Percentiles rank a stretch among this genome's conserved stretches.
Evolutionary conservation across 805 yeast species (phyloP).

Genomic region (Zygotorulaspora chibaensis): DNA sequence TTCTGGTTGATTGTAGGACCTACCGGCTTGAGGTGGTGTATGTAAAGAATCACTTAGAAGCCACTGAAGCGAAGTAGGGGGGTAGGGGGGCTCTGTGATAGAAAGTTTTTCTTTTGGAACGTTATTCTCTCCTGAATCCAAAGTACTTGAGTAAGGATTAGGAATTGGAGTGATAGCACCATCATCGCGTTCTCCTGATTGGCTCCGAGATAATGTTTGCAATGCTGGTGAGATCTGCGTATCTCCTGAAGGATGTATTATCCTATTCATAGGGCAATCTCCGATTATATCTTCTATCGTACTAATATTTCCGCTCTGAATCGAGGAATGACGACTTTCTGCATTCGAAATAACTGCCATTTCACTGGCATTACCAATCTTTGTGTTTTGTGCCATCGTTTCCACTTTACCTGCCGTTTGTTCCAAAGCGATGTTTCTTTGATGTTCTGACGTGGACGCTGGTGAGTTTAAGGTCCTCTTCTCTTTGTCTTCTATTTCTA

Average conservation of each 20-base stretch:
- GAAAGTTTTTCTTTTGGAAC: background rate
- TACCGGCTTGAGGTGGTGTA: conserved; percentile 1
- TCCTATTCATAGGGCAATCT: background rate
- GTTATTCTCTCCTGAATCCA: background rate
- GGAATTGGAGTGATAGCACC: background rate
- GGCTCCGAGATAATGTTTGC: background rate
- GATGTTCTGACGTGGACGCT: background rate
- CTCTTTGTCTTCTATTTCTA: background rate
- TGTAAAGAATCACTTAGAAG: conserved; percentile 3
- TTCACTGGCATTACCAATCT: background rate
- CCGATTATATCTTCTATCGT: background rate
- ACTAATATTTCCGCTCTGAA: background rate
- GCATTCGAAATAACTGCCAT: background rate
- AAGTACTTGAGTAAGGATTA: background rate
- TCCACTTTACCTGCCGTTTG: background rate
- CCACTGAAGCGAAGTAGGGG: conserved; percentile 8
- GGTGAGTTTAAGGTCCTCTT: background rate
- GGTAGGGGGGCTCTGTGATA: background rate
- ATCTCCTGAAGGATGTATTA: background rate
- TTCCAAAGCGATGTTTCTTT: background rate
- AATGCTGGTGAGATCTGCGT: background rate
- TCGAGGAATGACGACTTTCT: background rate
- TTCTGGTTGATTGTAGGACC: conserved; percentile 8
- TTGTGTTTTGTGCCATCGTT: background rate
- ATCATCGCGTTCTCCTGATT: background rate